These are phyloP conservation scores for Violaceomyces palustris DNA, from an alignment of 1,284 basidiomycete genomes.

Conservation along the genomic window DNA sequence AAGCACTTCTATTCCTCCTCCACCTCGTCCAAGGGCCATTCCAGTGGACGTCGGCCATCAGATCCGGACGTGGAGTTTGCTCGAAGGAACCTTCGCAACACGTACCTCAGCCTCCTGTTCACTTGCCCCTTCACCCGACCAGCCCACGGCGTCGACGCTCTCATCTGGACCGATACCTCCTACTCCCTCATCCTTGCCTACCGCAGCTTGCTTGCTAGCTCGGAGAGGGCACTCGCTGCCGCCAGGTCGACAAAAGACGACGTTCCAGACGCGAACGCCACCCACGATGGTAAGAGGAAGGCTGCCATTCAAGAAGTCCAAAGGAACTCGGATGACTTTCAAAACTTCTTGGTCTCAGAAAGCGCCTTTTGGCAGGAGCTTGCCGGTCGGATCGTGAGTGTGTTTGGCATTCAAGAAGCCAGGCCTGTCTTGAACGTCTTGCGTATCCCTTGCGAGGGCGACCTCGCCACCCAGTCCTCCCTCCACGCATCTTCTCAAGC, in stretches of 20 bases:
- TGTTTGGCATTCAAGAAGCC: conserved; percentile 41
- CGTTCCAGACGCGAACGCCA: conserved; percentile 1
- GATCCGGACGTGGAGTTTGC: conserved; percentile 35
- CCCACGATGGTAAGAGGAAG: conserved; percentile 12
- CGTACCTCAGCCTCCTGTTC: conserved; percentile 47
- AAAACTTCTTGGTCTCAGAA: conserved; percentile 39
- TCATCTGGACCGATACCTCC: conserved; percentile 47
- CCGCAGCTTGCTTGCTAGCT: conserved; percentile 23
- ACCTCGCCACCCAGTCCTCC: conserved; percentile 13
- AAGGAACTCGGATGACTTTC: conserved; percentile 25
- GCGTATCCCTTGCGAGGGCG: conserved; percentile 31
- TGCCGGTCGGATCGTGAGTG: conserved; percentile 31
- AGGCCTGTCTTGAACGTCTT: conserved; percentile 23
- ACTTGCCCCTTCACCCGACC: conserved; percentile 37
- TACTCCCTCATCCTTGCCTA: conserved; percentile 39
- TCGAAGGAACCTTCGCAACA: conserved; percentile 38
- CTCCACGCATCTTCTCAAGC: too few species aligned
- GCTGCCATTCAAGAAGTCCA: conserved; percentile 18
- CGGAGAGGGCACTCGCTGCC: conserved; percentile 28
- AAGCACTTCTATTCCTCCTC: too few species aligned
- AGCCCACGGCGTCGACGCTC: conserved; percentile 32
- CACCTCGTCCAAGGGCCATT: too few species aligned
- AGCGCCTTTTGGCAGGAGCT: conserved; percentile 44
- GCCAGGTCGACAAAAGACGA: conserved; percentile 8
- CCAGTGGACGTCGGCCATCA: too few species aligned